phyloP scores from a whole-genome alignment of 2,329 filamentous ascomycete species.

The Fusarium pseudoanthophilum region DNA sequence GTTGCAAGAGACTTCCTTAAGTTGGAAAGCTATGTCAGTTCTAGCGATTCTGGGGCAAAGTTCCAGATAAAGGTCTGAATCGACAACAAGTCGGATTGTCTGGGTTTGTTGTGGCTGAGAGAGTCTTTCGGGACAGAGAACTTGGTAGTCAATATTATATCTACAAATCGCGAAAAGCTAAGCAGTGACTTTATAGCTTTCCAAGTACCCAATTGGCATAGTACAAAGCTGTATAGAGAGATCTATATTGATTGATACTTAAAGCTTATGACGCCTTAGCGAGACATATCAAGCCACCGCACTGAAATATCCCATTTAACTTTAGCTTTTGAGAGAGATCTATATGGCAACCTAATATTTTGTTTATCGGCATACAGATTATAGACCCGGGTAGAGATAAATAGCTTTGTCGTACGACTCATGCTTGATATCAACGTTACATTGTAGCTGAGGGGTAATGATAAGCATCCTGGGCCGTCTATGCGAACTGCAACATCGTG shows the following conservation, averaged over 20 bases:
- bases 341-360: rapidly evolving
- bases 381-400: not conserved
- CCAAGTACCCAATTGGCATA: not conserved
- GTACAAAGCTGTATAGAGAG: no score
- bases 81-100: no score
- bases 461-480: not conserved
- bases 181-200: rapidly evolving
- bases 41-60: no score
- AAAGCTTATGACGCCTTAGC: no score
- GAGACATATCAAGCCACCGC: no score
- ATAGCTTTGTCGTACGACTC: not conserved
- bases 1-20: not conserved
- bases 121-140: rapidly evolving
- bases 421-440: not conserved
- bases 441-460: not conserved
- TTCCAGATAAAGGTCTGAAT: not conserved
- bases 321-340: no score
- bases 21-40: not conserved
- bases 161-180: no score
- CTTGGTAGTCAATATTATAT: not conserved
- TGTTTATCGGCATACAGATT: not conserved
- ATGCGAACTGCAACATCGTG: not conserved
- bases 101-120: not conserved
- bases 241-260: no score
- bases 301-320: no score